phyloP scores from a whole-genome alignment of 2,329 filamentous ascomycete genomes.

The Fusarium sp. region DNA sequence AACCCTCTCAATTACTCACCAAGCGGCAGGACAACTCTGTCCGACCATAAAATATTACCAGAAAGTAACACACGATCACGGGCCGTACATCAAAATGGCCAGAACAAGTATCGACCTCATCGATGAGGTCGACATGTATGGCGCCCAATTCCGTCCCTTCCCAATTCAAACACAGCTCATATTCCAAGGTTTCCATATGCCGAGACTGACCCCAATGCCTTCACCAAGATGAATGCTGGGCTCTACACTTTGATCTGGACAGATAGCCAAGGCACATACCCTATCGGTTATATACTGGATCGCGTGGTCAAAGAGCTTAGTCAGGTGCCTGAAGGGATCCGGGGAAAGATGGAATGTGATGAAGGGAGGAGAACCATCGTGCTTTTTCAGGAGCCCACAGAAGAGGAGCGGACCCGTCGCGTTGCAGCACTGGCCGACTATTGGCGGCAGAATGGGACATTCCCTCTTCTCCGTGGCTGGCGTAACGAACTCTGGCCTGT shows the following conservation, averaged over 20 bases:
- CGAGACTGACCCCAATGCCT: constrained; percentile 69
- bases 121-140: constrained; percentile 46
- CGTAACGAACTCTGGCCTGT: constrained; percentile 84
- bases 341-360: constrained; percentile 73
- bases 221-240: constrained; percentile 67
- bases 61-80: too few relatives aligned
- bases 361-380: constrained; percentile 71
- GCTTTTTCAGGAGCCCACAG: constrained; percentile 70
- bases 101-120: constrained; percentile 48
- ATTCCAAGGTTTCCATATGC: constrained; percentile 80
- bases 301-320: constrained; percentile 64
- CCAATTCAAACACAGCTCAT: constrained; percentile 2
- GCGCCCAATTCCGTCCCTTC: not conserved
- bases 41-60: not conserved
- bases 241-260: constrained; percentile 77
- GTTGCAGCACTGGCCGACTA: constrained; percentile 70
- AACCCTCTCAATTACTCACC: not conserved
- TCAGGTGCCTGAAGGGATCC: constrained; percentile 62
- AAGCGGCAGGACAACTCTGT: not conserved
- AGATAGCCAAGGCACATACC: constrained; percentile 71
- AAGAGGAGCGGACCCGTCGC: constrained; percentile 71
- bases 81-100: constrained; percentile 32
- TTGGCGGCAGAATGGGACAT: constrained; percentile 78
- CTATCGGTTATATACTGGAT: constrained; percentile 72
- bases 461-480: constrained; percentile 83